Evolutionary conservation across 2,329 filamentous ascomycete genomes (phyloP), one percentile per base, ranked within the genome.

Genomic region (Fusarium nanum): DNA sequence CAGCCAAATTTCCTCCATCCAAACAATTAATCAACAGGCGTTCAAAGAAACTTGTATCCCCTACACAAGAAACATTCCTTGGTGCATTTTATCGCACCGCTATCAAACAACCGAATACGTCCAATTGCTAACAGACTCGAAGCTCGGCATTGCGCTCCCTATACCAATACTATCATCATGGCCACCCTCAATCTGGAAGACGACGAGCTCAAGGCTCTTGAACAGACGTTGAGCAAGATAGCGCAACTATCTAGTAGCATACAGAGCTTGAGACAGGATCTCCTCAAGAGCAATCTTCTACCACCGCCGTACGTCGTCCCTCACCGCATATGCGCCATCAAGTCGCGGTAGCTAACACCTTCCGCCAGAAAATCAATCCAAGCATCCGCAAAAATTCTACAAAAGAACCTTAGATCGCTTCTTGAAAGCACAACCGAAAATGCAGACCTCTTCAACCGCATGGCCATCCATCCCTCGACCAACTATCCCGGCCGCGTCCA

Each of bases 401-500:
- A 91, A 70, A 87, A 87, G 70, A 92, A 92, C 77, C 86, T 96
- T 41, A 82, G 86, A 67, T 88, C 87, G 25, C 85, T 95, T 64
- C 87, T 90, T 61, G 85, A 89, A 41, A 86, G 89, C 73, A 83
- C 93, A 48, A 84, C 84, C 68, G 86, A 90, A 56, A 87, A 94
- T 75, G 82, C 87, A 42, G 86, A 90, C 44, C 86, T 93, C 47
- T 89, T 97, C 67, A 86, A 85, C 60, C 88, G 89, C 57, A 85
- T 93, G 54, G 91, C 92, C 68, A 87, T 92, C 23, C 93, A 92
- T 76, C 93, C 93, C 0, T 89, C 90, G 14, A 92, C 93, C 4
- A 89, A 90, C 78, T 96, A 88, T 80, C 93, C 89, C 7, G 91
- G 88, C 40, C 90, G 87, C 72, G 90, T 86, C 7, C 89, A 93